Base-by-base conservation (phyloP, 1,139 yeast species). In the Saccharomycopsis hybrid region DNA sequence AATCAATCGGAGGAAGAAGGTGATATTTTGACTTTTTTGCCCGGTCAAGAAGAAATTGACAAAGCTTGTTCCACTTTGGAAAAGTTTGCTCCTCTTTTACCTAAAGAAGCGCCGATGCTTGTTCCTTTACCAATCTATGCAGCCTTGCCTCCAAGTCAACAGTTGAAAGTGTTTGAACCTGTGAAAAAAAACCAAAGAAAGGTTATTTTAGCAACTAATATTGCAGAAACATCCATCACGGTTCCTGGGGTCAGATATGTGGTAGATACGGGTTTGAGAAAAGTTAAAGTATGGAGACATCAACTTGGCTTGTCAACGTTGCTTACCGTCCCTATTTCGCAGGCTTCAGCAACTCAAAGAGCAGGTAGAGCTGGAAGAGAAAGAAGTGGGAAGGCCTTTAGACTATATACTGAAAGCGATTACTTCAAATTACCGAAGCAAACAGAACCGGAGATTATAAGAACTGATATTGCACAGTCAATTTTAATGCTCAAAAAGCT, bases 311-410 rank as follows among this genome's bases (percentile, higher is more conserved):
- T 92, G 43, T 94, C 96, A 9, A 86, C 97, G 0, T 76, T 92
- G 61, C 70, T 90, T 47, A 89, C 97, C 0, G 88, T 94, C 0
- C 92, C 98, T 1, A 83, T 94, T 24, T 89, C 97, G 0, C 89
- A 86, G 61, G 95, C 97, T 0, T 85, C 96, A 41, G 98, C 98
- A 0, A 78, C 85, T 43, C 99, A 92, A 69, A 75, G 99, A 67
- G 83, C 94, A 52, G 99, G 99, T 65, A 86, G 99, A 74, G 98
- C 98, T 30, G 99, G 99, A 58, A 87, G 99, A 78, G 97, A 92
- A 69, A 75, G 79, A 5, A 80, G 85, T 41, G 99, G 99, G 48
- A 92, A 90, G 64, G 89, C 95, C 40, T 92, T 76, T 65, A 71
- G 98, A 54, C 68, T 92, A 38, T 94, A 85, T 63, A 81, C 85